These are phyloP conservation scores for Metschnikowia bowlesiae DNA, from an alignment of 805 yeast genomes.

Conservation along the genomic window DNA sequence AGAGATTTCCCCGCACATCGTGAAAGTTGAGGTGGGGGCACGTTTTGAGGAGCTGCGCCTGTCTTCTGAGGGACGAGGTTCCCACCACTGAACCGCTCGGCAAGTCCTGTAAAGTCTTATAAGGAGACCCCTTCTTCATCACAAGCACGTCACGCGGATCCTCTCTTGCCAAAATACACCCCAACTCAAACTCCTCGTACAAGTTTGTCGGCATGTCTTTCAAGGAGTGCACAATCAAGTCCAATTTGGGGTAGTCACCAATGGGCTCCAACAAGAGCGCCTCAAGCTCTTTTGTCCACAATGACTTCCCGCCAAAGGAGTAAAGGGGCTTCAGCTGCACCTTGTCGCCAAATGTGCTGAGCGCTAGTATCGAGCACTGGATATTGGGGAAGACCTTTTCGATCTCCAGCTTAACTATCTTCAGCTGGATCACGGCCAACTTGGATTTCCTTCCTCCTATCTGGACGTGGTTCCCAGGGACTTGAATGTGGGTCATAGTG, in stretches of 20 bases:
- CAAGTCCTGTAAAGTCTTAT: slow-evolving; percentile 62
- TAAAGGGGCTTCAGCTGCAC: slow-evolving; percentile 81
- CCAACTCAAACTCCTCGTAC: slow-evolving; percentile 86
- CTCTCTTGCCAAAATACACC: slow-evolving; percentile 79
- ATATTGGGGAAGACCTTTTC: slow-evolving; percentile 57
- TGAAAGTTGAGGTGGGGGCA: slow-evolving; percentile 76
- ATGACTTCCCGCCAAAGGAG: slow-evolving; percentile 91
- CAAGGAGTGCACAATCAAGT: slow-evolving; percentile 87
- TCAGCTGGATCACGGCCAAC: slow-evolving; percentile 83
- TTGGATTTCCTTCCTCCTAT: slow-evolving; percentile 90
- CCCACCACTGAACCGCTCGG: slow-evolving; percentile 89
- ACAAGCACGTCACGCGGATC: slow-evolving; percentile 93
- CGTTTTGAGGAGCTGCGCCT: slow-evolving; percentile 79
- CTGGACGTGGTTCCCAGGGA: slow-evolving; percentile 31
- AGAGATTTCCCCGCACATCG: slow-evolving; percentile 74
- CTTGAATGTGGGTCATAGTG: slow-evolving; percentile 20
- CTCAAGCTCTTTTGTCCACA: slow-evolving; percentile 96
- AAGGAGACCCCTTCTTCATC: slow-evolving; percentile 62
- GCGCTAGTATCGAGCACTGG: slow-evolving; percentile 71
- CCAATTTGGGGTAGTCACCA: slow-evolving; percentile 64
- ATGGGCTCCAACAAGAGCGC: slow-evolving; percentile 59
- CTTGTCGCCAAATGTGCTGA: slow-evolving; percentile 87
- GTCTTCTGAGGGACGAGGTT: slow-evolving; percentile 89
- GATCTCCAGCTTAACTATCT: slow-evolving; percentile 62
- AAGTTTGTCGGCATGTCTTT: slow-evolving; percentile 89